Evolutionary conservation across 169 alveolate species (phyloP), one percentile per base, ranked within the genome.

Genomic region (Plasmodium berghei): DNA sequence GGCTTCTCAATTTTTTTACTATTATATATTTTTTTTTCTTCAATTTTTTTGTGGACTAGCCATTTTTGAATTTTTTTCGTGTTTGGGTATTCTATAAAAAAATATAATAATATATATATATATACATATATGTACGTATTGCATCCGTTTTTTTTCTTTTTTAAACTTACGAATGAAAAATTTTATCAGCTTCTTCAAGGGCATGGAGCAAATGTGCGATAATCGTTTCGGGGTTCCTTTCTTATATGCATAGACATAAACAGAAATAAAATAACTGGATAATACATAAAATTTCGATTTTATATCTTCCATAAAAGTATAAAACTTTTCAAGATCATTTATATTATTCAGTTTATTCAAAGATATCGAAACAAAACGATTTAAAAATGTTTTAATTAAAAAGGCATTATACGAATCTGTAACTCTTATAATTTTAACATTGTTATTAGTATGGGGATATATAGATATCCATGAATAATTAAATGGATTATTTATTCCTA

Each of bases 381-480:
- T 77, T 66, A 80, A 52, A 70, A 80, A 80, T 9, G 90, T 80
- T 70, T 61, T 48, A 48, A 80, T 28, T 28, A 80, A 40, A 54
- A 80, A 80, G 54, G 54, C 63, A 66, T 80, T 80, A 46, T 80
- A 80, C 42, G 64, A 42, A 46, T 80, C 90, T 52, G 73, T 54
- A 16, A 18, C 6, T 46, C 90, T 48, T 34, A 80, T 64, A 80
- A 66, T 49, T 66, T 48, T 80, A 16, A 80, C 66, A 59, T 80
- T 40, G 20, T n/a, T 66, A 14, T 49, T 67, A 34, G 42, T 34
- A 46, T 80, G 66, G 0, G 90, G 74, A 46, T 54, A 64, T 18
- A 80, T 54, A 45, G 83, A 80, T 20, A 52, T 24, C 90, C 90
- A 80, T 5, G 90, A 80, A 48, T 80, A 80, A 28, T 80, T 80